Evolutionary conservation across 1,284 basidiomycete species (phyloP), one percentile per base, ranked within the genome.

Genomic region (Exobasidium rhododendri): DNA sequence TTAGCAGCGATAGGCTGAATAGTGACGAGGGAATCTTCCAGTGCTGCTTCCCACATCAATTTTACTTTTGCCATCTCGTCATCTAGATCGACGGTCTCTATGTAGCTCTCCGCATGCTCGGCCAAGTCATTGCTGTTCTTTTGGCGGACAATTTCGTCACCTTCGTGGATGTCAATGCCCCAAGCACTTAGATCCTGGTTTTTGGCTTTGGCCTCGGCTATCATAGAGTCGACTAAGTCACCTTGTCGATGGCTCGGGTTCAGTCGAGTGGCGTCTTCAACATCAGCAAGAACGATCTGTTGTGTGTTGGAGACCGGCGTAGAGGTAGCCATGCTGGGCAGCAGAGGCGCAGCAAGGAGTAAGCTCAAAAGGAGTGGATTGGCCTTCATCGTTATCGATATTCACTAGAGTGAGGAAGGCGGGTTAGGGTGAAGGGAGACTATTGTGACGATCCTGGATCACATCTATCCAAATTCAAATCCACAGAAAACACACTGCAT

Each of bases 41-140:
- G 14, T 11, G 30, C 30, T 17, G 52, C 4, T 44, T 55, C 52
- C 30, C n/a, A n/a, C 52, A 55, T 55, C 17, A 55, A 26, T 14
- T 26, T 31, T 5, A 31, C 52, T 26, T 55, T 55, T n/a, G 31
- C 52, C 5, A 55, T 3, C 24, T 55, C 52, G 35, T 55, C 52
- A 22, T 35, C 22, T 20, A 55, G 30, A 26, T 55, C 52, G 13
- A 44, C 52, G 35, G 17, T 44, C 30, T 55, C 52, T 20, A 50
- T 10, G 20, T 10, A 50, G 20, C 10, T 20, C 14, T 50, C 47
- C 7, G 22, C 47, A 7, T 24, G 10, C 7, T 50, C 47, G 7
- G 14, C 20, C 22, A 40, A 7, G 20, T 20, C 29, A 31, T 20
- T 50, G 20, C 10, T 20, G 20, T 26, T 55, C 4, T 26, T 20